phyloP scores from a whole-genome alignment of 2,329 filamentous ascomycete species.

The Epicoccum nigrum region DNA sequence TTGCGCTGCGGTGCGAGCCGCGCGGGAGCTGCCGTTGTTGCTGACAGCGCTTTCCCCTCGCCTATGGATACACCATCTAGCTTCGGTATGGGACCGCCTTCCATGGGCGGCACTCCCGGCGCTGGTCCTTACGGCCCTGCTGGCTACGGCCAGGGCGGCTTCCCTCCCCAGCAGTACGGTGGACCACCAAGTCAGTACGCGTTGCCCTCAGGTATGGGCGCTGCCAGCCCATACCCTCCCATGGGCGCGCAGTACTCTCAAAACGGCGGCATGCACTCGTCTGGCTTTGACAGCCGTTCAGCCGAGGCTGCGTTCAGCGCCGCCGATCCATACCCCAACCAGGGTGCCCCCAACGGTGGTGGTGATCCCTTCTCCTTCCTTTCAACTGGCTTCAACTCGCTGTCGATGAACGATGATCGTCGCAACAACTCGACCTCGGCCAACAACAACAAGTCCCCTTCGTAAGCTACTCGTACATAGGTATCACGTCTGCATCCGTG shows the following conservation, averaged over 20 bases:
- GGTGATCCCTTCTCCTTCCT: conserved; percentile 82
- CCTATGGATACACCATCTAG: conserved; percentile 85
- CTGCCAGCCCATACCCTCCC: conserved; percentile 78
- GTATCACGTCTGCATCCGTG: conserved; percentile 39
- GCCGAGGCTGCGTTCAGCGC: conserved; percentile 94
- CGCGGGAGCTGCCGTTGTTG: conserved; percentile 90
- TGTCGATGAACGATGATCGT: conserved; percentile 69
- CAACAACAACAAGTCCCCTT: conserved; percentile 51
- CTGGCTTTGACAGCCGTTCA: conserved; percentile 89
- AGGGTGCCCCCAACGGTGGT: conserved; percentile 71
- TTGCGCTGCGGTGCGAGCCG: conserved; percentile 94
- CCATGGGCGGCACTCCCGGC: conserved; percentile 78
- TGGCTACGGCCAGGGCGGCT: conserved; percentile 68
- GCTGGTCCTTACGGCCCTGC: conserved; percentile 73
- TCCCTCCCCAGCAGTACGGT: conserved; percentile 78
- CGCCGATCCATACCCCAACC: conserved; percentile 80
- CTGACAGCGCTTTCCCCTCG: conserved; percentile 88
- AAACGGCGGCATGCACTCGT: conserved; percentile 78
- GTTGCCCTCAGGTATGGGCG: conserved; percentile 83
- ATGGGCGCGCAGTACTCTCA: conserved; percentile 78
- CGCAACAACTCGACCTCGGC: conserved; percentile 51
- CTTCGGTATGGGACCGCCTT: conserved; percentile 84
- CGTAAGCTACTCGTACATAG: conserved; percentile 46
- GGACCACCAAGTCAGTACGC: conserved; percentile 88
- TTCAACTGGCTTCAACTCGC: conserved; percentile 71